Percentiles rank a stretch among this genome's conserved stretches.
phyloP scores from a whole-genome alignment of 495 filamentous ascomycete genomes.

The Lasiosphaeria miniovina region DNA sequence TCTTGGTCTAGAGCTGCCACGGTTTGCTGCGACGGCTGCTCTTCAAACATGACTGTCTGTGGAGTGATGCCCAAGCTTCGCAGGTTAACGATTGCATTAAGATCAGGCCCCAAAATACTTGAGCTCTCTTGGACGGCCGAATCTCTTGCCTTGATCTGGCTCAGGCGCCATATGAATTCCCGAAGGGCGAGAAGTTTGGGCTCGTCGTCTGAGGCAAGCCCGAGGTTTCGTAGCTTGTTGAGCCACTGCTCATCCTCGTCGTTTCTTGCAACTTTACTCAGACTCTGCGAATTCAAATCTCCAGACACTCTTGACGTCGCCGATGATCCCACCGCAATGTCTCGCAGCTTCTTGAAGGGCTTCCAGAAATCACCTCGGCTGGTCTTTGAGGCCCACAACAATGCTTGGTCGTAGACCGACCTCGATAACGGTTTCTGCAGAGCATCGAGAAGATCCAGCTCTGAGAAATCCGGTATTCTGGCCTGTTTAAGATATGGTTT shows the following conservation, averaged over 20 bases:
- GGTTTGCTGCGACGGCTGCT: constrained; percentile 41
- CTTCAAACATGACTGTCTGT: constrained; percentile 91
- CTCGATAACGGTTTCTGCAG: constrained; percentile 81
- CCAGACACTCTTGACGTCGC: constrained; percentile 25
- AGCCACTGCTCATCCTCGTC: constrained; percentile 99
- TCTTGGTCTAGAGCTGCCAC: constrained; percentile 22
- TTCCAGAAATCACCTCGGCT: constrained; percentile 87
- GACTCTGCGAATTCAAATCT: constrained; percentile 31
- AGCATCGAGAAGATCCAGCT: constrained; percentile 72
- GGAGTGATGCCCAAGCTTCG: constrained; percentile 69
- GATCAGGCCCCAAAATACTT: constrained; percentile 26
- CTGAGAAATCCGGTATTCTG: constrained; percentile 59
- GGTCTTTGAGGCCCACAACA: constrained; percentile 78
- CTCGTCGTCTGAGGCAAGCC: constrained; percentile 82
- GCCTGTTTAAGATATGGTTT: constrained; percentile 75
- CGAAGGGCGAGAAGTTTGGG: constrained; percentile 80
- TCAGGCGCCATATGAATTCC: constrained; percentile 90
- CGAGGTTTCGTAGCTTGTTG: constrained; percentile 73
- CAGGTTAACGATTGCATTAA: constrained; percentile 68
- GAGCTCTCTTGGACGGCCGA: constrained; percentile 28
- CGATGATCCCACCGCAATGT: constrained; percentile 58
- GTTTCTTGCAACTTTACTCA: constrained; percentile 60
- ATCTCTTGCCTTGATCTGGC: constrained; percentile 63
- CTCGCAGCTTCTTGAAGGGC: constrained; percentile 59
- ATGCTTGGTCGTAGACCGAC: constrained; percentile 75